Base-by-base conservation (phyloP, 768 basidiomycete genomes). In the Dictyophora rubrovolvata region DNA sequence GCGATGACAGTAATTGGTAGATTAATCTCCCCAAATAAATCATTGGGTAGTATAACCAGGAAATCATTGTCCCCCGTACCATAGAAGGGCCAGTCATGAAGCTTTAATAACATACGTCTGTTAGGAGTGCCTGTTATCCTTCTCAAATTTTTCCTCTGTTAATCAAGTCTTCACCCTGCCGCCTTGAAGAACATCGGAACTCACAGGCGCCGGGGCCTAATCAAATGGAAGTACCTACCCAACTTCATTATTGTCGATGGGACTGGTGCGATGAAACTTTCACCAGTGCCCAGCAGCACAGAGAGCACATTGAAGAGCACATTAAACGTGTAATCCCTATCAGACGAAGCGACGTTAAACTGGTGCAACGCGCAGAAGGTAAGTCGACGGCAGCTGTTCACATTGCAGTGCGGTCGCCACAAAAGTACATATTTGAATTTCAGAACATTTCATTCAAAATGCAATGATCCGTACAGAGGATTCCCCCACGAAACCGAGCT, bases 251-350 rank as follows among this genome's bases (percentile, higher is more conserved):
- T 42, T 59, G 57, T 36, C 21, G 50, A 51, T 59, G 57, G 57
- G 47, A 59, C 33, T 59, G 57, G 57, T 59, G 57, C 22, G 36
- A 48, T 20, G 18, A 16, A n/a, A 59, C 33, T 21, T 59, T 59
- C 23, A 17, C 49, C 20, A 28, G 34, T 35, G 49, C 11, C 33
- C 21, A 28, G 18, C 9, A 21, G 18, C 50, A 50, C 18, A 50
- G n/a, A 21, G 50, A 33, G 1, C 57, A 59, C 33, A 48, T 59
- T 18, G 57, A 59, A 22, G 49, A 59, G 8, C 57, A 59, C 36
- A 21, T 59, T 23, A 35, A 35, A 36, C 10, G n/a, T 17, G 49
- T 20, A 16, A 5, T 23, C 17, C 57, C 57, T n/a, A 51, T 59
- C 18, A 59, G 47, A 21, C n/a, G 49, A 21, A 53, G 47, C 16